phyloP scores from a whole-genome alignment of 345 rosid genomes.

The Lumnitzera racemosa region DNA sequence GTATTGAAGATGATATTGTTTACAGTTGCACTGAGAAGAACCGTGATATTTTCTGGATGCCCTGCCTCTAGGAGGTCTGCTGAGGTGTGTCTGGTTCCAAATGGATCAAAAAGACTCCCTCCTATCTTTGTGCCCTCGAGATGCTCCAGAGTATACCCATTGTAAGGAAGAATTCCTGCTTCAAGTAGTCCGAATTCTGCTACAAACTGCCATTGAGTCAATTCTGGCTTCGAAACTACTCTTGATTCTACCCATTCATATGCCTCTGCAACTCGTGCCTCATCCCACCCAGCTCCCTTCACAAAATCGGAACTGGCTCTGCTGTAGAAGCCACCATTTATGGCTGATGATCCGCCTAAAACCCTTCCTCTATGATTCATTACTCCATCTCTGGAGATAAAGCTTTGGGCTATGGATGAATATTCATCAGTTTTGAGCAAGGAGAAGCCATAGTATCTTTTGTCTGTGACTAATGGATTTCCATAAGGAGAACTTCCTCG shows the following conservation, averaged over 20 bases:
- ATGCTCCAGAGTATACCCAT: constrained; percentile 63
- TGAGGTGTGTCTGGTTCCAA: constrained; percentile 56
- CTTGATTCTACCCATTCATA: constrained; percentile 70
- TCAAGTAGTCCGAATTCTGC: constrained; percentile 61
- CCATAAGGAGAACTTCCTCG: constrained; percentile 62
- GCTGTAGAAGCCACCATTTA: constrained; percentile 69
- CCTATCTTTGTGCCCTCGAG: constrained; percentile 68
- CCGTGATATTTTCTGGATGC: constrained; percentile 33
- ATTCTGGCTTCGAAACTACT: constrained; percentile 42
- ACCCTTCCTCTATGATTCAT: constrained; percentile 46
- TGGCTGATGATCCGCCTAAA: constrained; percentile 64
- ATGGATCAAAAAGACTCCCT: constrained; percentile 50
- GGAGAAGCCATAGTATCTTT: constrained; percentile 39
- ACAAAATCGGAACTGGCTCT: constrained; percentile 56
- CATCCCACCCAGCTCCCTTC: constrained; percentile 48
- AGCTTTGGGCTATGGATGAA: constrained; percentile 54
- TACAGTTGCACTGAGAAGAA: constrained; percentile 57
- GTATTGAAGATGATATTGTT: constrained; percentile 36
- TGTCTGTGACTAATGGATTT: constrained; percentile 39
- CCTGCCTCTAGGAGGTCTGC: constrained; percentile 63
- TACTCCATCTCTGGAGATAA: constrained; percentile 49
- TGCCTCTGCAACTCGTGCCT: constrained; percentile 46
- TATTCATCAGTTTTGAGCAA: constrained; percentile 47
- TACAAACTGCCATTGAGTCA: constrained; percentile 64
- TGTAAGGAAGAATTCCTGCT: constrained; percentile 62